Base-by-base conservation (phyloP, 352 stramenopile genomes). In the Phytophthora fragariaefolia region DNA sequence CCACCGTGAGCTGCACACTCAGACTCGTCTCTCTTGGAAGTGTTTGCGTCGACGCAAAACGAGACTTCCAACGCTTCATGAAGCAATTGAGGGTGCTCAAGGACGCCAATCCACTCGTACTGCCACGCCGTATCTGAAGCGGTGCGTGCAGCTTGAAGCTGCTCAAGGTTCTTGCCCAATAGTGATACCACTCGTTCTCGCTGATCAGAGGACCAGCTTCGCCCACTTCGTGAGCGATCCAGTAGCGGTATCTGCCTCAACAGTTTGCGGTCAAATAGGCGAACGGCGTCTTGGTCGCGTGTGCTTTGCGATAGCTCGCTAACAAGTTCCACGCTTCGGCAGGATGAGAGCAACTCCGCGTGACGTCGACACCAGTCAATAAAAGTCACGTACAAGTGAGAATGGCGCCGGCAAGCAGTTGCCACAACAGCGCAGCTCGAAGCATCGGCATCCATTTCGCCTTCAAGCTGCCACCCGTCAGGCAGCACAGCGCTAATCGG, bases 321-420 rank as follows among this genome's bases (percentile, higher is more conserved):
- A 3, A 84, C 45, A 4, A 87, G 32, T 58, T 87, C 78, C 52
- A 74, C 69, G 45, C 59, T 75, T 27, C 78, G 73, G 24, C 62
- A 71, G 6, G 75, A 82, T 23, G 66, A 65, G 2, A 86, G 58
- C 12, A 82, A 53, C 22, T 64, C 49, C n/a, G 66, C 56, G 40
- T 81, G 59, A 47, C 38, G 30, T 1, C 59, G 50, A 51, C 68
- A 79, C 78, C 75, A 83, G 30, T 70, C 63, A n/a, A 82, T 40
- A 28, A 82, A 67, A 22, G 66, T 57, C 8, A 73, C 51, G 23
- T 86, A 86, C 17, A 86, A 48, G 24, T 86, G 63, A 22, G 75
- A 80, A 62, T 79, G 59, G 28, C 51, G 63, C 36, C 63, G 69
- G 40, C 73, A 76, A 28, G 48, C 43, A 49, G 47, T n/a, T 13